Evolutionary conservation across 495 filamentous ascomycete genomes (phyloP), one percentile per base, ranked within the genome.

Genomic region (Cercophora scortea): DNA sequence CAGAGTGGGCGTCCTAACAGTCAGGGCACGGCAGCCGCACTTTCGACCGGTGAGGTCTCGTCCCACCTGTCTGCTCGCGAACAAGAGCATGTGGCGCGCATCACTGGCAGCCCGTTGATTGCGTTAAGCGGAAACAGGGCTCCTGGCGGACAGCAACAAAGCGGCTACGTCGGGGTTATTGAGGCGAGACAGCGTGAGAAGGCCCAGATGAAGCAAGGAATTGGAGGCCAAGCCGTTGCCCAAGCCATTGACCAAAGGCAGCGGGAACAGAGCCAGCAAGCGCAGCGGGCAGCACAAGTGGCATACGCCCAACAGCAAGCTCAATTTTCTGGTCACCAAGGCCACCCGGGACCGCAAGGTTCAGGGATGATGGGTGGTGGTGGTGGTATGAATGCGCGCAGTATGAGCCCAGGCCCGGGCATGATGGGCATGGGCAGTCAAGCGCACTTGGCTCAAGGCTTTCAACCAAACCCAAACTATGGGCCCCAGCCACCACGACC

Each of bases 51-150:
- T 63, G 84, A 88, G 50, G 56, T 80, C 33, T 78, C 81, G n/a
- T 76, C 74, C 3, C 80, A 85, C 50, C 79, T 96, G 16, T 92
- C 90, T 13, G 92, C 92, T n/a, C 85, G 88, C 8, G 92, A 97
- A 65, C 92, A 95, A 61, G 89, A 95, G 64, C 86, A 95, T 61
- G 83, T 97, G 32, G 88, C 92, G n/a, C 81, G 89, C 34, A 75
- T 88, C 54, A 96, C 92, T 7, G 88, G 88, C 0, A 85, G 83
- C 1, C 85, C 92, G 3, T 76, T 97, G 55, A 83, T 95, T 58
- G 84, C 83, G 35, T 72, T 93, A 62, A 80, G 81, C 17, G 75
- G 80, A 10, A 79, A 74, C 34, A 73, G 69, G 34, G 73, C 71
- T 51, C 64, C 71, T 25, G 25, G 25, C 0, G 66, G 71, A 15